A percentile compares a stretch with the other conserved stretches of the same genome.
These are phyloP conservation scores for Cladobotryum protrusum DNA, from an alignment of 2,329 filamentous ascomycete species.

Conservation along the genomic window DNA sequence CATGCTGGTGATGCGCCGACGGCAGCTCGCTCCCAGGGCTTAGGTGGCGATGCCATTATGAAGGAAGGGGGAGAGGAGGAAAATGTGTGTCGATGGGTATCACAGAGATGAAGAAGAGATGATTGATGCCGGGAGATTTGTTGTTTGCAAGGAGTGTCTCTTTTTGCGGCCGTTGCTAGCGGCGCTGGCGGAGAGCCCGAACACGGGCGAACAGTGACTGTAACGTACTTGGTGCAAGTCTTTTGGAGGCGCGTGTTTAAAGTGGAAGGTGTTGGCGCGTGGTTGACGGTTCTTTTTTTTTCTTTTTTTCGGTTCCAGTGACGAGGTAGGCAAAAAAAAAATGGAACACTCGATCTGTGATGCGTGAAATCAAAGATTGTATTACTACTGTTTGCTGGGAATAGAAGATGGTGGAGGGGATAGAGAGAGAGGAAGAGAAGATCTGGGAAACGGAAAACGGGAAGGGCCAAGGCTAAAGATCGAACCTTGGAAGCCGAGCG, in stretches of 20 bases:
- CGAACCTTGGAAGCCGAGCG: no score
- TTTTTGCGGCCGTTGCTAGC: constrained; percentile 3
- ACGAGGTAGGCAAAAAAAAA: no score
- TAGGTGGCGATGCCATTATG: constrained; percentile 75
- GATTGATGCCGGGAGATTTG: neutral
- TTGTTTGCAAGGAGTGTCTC: constrained; percentile 1
- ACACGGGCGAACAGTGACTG: neutral
- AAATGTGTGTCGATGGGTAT: constrained; percentile 8
- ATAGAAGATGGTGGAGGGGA: constrained; percentile 1
- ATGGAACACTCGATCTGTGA: no score
- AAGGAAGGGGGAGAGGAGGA: constrained; percentile 3
- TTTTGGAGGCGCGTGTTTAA: neutral
- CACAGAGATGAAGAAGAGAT: neutral
- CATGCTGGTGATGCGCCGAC: constrained; percentile 5
- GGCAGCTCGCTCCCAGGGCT: constrained; percentile 82
- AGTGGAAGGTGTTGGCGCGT: neutral
- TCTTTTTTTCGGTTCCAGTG: no score
- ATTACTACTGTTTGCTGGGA: no score
- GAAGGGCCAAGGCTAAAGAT: no score
- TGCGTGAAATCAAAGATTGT: no score
- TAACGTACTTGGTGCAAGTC: neutral
- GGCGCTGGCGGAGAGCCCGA: neutral
- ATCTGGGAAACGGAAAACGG: neutral
- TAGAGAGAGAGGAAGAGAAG: neutral
- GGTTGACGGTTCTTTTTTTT: no score